Base-by-base conservation (phyloP, 1,139 yeast genomes). In the Dujonia santamariae region DNA sequence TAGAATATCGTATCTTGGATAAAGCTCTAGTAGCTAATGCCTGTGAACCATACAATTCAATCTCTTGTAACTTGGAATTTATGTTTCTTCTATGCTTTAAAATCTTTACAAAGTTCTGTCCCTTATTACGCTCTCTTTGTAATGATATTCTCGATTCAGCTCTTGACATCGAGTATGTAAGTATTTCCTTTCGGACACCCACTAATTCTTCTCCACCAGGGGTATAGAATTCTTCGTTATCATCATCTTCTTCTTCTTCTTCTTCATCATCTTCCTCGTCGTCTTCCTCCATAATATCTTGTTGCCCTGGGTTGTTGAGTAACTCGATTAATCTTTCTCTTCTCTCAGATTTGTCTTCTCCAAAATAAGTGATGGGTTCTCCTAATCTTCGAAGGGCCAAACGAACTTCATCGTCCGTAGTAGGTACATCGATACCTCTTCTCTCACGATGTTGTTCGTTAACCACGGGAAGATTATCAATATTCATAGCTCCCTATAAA, bases 181-280 rank as follows among this genome's bases (percentile, higher is more conserved):
- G 70, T 0, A 90, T 67, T 2, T 46, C 42, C 26, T 61, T 54
- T 34, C 97, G 67, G 0, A 78, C 69, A 1, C 66, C 61, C n/a
- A 72, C 59, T 14, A 88, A 56, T n/a, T 68, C 74, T 5, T 63
- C 60, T 1, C 75, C 56, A 0, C 95, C 96, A 0, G 95, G 95
- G 0, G 96, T 87, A 51, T 80, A 87, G 50, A 84, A 87, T 40
- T 85, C 95, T 39, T 83, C 94, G 16, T 84, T 84, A 3, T 74
- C 82, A 3, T 67, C 78, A 3, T 74, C 82, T 3, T 67, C 78
- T 1, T 63, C 75, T 0, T 58, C 70, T 1, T 60, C 71, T 3
- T 48, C 56, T 12, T 48, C 57, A 8, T 39, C 35, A 35, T 28
- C 24, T 22, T 51, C 50, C 7, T 31, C 37, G 22, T 32, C 32